phyloP scores from a whole-genome alignment of 176 grass and related monocot species.

The Zoysia pacifica region DNA sequence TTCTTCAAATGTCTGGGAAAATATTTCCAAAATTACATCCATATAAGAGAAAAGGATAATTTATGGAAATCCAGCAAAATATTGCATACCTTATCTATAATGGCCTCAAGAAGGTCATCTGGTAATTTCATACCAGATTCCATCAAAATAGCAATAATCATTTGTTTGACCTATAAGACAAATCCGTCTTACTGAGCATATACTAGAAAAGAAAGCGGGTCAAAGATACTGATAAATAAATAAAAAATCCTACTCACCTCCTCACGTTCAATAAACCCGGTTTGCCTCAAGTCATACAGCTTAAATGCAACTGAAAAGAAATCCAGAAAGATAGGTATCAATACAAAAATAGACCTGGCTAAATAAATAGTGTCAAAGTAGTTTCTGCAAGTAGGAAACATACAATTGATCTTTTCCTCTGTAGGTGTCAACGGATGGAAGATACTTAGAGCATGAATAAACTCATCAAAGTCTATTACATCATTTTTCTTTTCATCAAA shows the following conservation, averaged over 20 bases:
- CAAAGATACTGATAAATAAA: constrained; percentile 8
- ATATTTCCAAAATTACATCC: not conserved
- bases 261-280: constrained; percentile 79
- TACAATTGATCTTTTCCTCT: constrained; percentile 87
- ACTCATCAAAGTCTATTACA: constrained; percentile 87
- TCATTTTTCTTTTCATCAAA: constrained; percentile 94
- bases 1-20: constrained; percentile 80
- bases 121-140: constrained; percentile 70
- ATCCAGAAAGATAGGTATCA: constrained; percentile 1
- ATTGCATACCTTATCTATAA: constrained; percentile 67
- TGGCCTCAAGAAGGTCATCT: constrained; percentile 68
- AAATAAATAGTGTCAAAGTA: not conserved
- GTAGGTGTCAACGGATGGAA: constrained; percentile 77
- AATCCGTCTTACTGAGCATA: not conserved
- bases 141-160: constrained; percentile 79
- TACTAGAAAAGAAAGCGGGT: constrained; percentile 21
- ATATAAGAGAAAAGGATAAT: not conserved
- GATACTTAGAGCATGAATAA: constrained; percentile 77
- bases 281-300: constrained; percentile 86
- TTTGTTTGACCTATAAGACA: constrained; percentile 76
- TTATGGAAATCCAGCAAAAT: not conserved
- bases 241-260: constrained; percentile 49
- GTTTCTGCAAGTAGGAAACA: constrained; percentile 24
- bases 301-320: constrained; percentile 80
- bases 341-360: constrained; percentile 5